Conservation (phyloP, 2,329 filamentous ascomycete genomes). For the Aspergillus jensenii region DNA sequence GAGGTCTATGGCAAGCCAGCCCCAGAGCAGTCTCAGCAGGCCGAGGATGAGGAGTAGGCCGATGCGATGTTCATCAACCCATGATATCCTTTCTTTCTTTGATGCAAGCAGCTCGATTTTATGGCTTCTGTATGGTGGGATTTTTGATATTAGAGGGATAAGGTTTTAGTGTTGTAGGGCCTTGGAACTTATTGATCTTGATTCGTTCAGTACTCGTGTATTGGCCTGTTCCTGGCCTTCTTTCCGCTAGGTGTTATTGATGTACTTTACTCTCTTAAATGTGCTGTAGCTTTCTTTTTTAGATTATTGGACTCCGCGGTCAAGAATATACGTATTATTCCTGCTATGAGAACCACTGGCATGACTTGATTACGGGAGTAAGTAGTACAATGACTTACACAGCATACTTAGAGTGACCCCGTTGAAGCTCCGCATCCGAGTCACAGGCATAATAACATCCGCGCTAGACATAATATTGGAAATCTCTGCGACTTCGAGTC, state of each 20-base stretch:
- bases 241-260: not conserved
- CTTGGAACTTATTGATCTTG: not conserved
- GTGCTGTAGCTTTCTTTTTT: not conserved
- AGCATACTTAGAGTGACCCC: not conserved
- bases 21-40: not conserved
- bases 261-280: not conserved
- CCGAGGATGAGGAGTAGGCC: not conserved
- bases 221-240: not conserved
- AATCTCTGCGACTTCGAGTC: not conserved
- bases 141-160: not conserved
- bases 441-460: too few species aligned
- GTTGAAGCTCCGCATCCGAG: not conserved
- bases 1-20: conserved; percentile 37
- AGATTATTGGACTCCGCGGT: not conserved
- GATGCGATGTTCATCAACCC: conserved; percentile 4
- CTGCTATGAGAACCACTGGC: not conserved
- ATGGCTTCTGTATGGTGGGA: not conserved
- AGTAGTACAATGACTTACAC: too few species aligned
- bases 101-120: not conserved
- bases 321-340: not conserved
- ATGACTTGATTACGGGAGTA: too few species aligned
- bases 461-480: too few species aligned
- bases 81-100: not conserved
- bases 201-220: not conserved
- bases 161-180: not conserved